Conservation (phyloP, 192 early-diverging fungal genomes). For the Umbelopsis ramanniana region DNA sequence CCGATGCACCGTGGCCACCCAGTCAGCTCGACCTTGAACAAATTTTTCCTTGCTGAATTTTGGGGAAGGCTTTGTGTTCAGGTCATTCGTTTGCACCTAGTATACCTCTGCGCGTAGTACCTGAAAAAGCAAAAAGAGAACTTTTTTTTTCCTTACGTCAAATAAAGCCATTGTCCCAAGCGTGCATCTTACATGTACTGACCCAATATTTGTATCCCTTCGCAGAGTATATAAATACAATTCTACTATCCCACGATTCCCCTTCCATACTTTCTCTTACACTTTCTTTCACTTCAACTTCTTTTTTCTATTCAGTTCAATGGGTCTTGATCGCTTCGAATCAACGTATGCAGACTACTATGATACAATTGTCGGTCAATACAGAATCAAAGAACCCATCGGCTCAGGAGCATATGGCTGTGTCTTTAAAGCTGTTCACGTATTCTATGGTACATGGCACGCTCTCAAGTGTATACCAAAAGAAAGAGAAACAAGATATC, state of each 20-base stretch:
- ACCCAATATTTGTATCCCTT: slow-evolving; percentile 22
- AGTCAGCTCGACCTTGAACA: too few species aligned
- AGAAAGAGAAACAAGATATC: slow-evolving; percentile 58
- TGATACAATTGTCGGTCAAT: slow-evolving; percentile 12
- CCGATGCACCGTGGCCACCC: too few species aligned
- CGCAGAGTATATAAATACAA: neutral
- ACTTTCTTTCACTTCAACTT: neutral
- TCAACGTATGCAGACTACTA: slow-evolving; percentile 2
- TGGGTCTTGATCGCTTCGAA: neutral
- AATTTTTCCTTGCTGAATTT: too few species aligned
- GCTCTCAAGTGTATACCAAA: slow-evolving; percentile 81
- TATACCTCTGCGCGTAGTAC: neutral
- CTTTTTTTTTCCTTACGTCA: slow-evolving; percentile 5
- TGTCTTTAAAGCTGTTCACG: slow-evolving; percentile 71
- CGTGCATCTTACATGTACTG: slow-evolving; percentile 1
- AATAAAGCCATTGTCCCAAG: slow-evolving; percentile 21
- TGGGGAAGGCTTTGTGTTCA: too few species aligned
- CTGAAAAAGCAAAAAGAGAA: neutral
- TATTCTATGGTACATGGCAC: slow-evolving; percentile 54
- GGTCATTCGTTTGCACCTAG: neutral
- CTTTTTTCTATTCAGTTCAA: neutral
- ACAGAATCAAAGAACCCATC: slow-evolving; percentile 34
- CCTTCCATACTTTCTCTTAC: neutral
- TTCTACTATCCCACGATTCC: slow-evolving; percentile 10
- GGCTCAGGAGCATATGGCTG: slow-evolving; percentile 80